Percentiles rank a stretch among this genome's conserved stretches.
These are phyloP conservation scores for Abrus pulchellus DNA, from an alignment of 306 rosid genomes.

Conservation along the genomic window DNA sequence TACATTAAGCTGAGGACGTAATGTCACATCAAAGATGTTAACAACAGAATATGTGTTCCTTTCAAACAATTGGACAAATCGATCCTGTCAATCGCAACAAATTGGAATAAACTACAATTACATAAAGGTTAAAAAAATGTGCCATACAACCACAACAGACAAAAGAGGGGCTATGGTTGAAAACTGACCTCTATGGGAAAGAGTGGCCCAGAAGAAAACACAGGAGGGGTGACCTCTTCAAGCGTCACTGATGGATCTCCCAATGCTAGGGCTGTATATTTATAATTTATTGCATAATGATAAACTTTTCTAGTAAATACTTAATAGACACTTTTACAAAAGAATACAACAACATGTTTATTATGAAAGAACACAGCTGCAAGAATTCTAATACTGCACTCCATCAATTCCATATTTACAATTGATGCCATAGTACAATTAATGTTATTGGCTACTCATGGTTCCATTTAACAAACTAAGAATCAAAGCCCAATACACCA, in stretches of 20 bases:
- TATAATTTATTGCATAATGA: constrained; percentile 47
- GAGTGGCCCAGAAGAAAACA: constrained; percentile 74
- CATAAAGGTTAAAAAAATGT: constrained; percentile 8
- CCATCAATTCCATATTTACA: constrained; percentile 12
- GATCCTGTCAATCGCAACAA: constrained; percentile 66
- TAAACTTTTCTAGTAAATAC: constrained; percentile 39
- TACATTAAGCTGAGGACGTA: constrained; percentile 93
- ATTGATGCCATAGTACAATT: constrained; percentile 23
- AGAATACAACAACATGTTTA: neutral
- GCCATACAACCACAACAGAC: constrained; percentile 13
- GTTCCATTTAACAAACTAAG: constrained; percentile 9
- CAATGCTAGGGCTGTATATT: constrained; percentile 80
- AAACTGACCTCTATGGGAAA: constrained; percentile 85
- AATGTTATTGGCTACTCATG: neutral
- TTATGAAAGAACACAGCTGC: constrained; percentile 18
- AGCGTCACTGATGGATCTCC: constrained; percentile 88
- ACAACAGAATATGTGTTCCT: constrained; percentile 90
- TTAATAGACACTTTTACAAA: neutral
- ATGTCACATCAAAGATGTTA: constrained; percentile 91
- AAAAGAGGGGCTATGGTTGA: constrained; percentile 26
- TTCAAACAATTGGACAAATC: constrained; percentile 88
- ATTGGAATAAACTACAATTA: constrained; percentile 28
- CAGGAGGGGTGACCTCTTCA: constrained; percentile 83
- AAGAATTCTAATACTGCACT: neutral
- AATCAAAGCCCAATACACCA: constrained; percentile 33